phyloP scores from a whole-genome alignment of 768 basidiomycete species.

The Lenzites betulinus region DNA sequence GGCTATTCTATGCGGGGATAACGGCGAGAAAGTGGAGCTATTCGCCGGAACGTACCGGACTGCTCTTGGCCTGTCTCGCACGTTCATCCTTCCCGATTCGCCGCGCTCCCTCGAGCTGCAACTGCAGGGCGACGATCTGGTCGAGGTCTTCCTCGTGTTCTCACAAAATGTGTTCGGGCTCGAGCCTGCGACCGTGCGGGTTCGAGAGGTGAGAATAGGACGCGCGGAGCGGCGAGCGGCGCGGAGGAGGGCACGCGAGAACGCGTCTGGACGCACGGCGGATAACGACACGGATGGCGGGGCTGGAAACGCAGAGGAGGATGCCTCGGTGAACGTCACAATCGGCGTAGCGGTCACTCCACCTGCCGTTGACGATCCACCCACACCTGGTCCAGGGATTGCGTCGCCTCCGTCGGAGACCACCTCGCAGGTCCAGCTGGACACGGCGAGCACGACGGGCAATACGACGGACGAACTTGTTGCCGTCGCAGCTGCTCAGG shows the following conservation, averaged over 20 bases:
- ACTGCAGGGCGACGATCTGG: slow-evolving; percentile 89
- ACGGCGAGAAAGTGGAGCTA: slow-evolving; percentile 90
- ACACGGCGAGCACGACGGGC: slow-evolving; percentile 38
- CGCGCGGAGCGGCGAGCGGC: slow-evolving; percentile 86
- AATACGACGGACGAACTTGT: slow-evolving; percentile 65
- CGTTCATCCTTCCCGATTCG: slow-evolving; percentile 90
- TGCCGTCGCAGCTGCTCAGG: slow-evolving; percentile 65
- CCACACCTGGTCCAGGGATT: slow-evolving; percentile 17
- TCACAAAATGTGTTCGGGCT: slow-evolving; percentile 90
- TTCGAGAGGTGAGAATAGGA: slow-evolving; percentile 91
- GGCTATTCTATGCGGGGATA: slow-evolving; percentile 90
- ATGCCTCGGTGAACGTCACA: slow-evolving; percentile 54
- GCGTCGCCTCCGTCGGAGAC: slow-evolving; percentile 26
- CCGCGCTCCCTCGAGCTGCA: slow-evolving; percentile 86
- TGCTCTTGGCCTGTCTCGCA: slow-evolving; percentile 88
- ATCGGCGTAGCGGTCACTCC: slow-evolving; percentile 59
- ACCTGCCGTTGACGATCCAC: slow-evolving; percentile 24
- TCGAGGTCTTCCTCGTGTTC: slow-evolving; percentile 90
- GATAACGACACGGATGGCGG: slow-evolving; percentile 41
- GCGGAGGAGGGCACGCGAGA: slow-evolving; percentile 74
- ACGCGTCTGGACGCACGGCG: slow-evolving; percentile 47
- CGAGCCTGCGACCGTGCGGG: slow-evolving; percentile 90
- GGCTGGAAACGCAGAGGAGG: slow-evolving; percentile 43
- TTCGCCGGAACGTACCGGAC: slow-evolving; percentile 91
- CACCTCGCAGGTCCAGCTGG: slow-evolving; percentile 27